phyloP scores from a whole-genome alignment of 108 stramenopile species.

The Chaetoceros muelleri region DNA sequence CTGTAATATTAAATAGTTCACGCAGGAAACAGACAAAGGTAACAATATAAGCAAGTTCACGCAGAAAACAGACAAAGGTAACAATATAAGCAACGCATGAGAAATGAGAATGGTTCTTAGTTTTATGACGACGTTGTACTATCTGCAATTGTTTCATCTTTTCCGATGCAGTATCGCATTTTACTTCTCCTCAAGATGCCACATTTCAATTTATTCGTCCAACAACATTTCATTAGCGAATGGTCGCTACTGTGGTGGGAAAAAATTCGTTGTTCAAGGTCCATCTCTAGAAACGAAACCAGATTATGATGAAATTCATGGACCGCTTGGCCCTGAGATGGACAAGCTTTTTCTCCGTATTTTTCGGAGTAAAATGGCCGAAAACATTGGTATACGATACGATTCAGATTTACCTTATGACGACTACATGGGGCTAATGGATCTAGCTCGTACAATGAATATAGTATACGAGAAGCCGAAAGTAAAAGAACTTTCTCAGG shows the following conservation, averaged over 20 bases:
- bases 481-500: conserved; percentile 44
- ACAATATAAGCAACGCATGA: too few species aligned
- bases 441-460: conserved; percentile 56
- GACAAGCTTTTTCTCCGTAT: conserved; percentile 45
- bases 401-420: conserved; percentile 17
- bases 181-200: too few species aligned
- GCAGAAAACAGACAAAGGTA: too few species aligned
- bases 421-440: conserved; percentile 59
- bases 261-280: conserved; percentile 21
- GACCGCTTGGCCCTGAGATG: conserved; percentile 47
- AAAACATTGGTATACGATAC: conserved; percentile 17
- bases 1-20: too few species aligned
- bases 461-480: conserved; percentile 30
- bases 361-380: conserved; percentile 48
- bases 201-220: too few species aligned
- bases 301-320: conserved; percentile 64
- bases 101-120: too few species aligned
- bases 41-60: too few species aligned
- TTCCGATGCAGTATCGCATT: too few species aligned
- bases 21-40: too few species aligned
- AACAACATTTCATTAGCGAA: too few species aligned
- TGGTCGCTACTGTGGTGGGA: neutral
- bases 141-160: too few species aligned
- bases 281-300: conserved; percentile 55
- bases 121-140: too few species aligned